Percentiles rank a stretch among this genome's conserved stretches.
phyloP scores from a whole-genome alignment of 345 rosid species.

The Durio zibethinus region DNA sequence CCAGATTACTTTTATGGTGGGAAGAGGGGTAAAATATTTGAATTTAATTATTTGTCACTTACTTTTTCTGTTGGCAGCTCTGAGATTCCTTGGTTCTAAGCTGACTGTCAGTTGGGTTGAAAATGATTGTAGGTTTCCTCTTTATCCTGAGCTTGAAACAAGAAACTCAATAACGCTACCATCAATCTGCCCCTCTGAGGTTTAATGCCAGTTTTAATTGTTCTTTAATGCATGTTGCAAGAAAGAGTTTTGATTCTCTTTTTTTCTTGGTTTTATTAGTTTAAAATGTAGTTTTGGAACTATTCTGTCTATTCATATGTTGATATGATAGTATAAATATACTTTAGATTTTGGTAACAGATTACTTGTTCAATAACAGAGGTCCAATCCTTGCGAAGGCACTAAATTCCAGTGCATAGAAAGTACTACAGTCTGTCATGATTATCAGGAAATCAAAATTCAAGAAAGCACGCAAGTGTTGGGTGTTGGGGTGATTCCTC shows the following conservation, averaged over 20 bases:
- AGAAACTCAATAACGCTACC: constrained; percentile 76
- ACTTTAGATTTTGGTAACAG: background rate
- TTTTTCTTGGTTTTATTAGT: background rate
- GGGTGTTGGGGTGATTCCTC: constrained; percentile 95
- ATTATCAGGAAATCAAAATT: constrained; percentile 92
- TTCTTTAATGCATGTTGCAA: background rate
- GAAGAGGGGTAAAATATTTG: background rate
- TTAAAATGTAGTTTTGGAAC: background rate
- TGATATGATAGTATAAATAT: background rate
- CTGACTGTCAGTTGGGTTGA: constrained; percentile 20
- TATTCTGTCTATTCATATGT: background rate
- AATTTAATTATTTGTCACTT: background rate
- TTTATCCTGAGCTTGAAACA: constrained; percentile 86
- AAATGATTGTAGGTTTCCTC: constrained; percentile 52
- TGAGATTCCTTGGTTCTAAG: background rate
- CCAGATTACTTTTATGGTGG: background rate
- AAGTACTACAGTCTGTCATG: constrained; percentile 68
- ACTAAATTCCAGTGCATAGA: constrained; percentile 60
- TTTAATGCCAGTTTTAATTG: constrained; percentile 21
- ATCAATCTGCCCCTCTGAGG: constrained; percentile 86
- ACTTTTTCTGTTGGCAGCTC: background rate
- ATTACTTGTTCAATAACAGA: constrained; percentile 40
- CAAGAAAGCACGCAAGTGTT: constrained; percentile 90
- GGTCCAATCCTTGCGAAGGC: constrained; percentile 72
- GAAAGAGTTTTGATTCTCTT: background rate